These are phyloP conservation scores for Austropuccinia psidii DNA, from an alignment of 1,284 basidiomycete species.

Conservation along the genomic window DNA sequence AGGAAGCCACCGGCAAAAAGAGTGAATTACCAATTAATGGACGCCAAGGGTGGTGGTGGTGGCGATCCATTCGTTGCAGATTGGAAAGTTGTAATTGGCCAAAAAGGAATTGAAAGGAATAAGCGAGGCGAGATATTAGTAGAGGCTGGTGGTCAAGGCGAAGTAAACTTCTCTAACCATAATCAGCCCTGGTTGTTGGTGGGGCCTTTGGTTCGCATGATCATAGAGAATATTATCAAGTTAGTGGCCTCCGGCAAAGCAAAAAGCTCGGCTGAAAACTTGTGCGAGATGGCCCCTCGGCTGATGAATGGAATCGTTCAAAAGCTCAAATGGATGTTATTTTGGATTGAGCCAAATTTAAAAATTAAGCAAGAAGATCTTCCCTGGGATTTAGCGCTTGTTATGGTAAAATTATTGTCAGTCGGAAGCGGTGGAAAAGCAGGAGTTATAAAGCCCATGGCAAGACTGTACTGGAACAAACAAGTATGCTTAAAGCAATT, in stretches of 20 bases:
- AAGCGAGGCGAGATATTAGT: not conserved
- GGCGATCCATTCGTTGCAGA: slow-evolving; percentile 44
- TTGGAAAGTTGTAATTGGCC: slow-evolving; percentile 31
- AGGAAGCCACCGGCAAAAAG: slow-evolving; percentile 76
- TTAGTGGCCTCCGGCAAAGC: not conserved
- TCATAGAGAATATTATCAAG: slow-evolving; percentile 11
- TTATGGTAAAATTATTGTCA: slow-evolving; percentile 4
- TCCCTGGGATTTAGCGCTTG: not conserved
- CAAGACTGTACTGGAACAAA: slow-evolving; percentile 20
- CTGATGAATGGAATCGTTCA: slow-evolving; percentile 1
- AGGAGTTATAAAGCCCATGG: slow-evolving; percentile 7
- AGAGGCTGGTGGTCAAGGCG: no score
- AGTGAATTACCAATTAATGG: slow-evolving; percentile 59
- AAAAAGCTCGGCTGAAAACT: not conserved
- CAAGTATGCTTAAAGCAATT: not conserved
- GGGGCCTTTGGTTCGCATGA: slow-evolving; percentile 5
- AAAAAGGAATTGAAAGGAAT: slow-evolving; percentile 24
- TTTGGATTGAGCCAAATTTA: not conserved
- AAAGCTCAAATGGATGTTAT: not conserved
- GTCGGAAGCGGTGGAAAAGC: slow-evolving; percentile 3
- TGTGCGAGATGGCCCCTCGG: slow-evolving; percentile 1
- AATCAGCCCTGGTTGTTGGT: slow-evolving; percentile 24
- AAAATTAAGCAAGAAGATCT: not conserved
- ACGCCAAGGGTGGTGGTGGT: slow-evolving; percentile 50
- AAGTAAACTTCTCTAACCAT: not conserved